Conservation (phyloP, 1,284 basidiomycete genomes). For the Melampsora abietis-canadensis region DNA sequence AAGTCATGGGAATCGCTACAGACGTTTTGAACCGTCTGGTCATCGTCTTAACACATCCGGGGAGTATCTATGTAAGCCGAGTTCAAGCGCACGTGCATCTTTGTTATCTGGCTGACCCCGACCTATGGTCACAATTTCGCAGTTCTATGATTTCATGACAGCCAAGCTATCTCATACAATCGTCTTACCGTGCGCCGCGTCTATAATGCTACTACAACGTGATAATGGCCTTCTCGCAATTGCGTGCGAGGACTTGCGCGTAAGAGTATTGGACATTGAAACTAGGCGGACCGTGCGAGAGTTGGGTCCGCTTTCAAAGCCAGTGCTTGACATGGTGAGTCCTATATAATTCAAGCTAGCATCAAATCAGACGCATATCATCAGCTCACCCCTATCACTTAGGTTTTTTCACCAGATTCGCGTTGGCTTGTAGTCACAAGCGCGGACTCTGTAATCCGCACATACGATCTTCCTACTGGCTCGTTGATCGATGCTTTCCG, state of each 20-base stretch:
- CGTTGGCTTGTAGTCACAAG: slow-evolving; percentile 86
- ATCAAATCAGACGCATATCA: background rate
- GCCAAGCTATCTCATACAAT: slow-evolving; percentile 68
- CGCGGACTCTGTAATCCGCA: slow-evolving; percentile 85
- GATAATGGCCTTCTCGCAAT: slow-evolving; percentile 82
- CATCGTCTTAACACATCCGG: slow-evolving; percentile 80
- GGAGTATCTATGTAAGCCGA: slow-evolving; percentile 72
- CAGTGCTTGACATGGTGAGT: slow-evolving; percentile 76
- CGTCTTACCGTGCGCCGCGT: slow-evolving; percentile 66
- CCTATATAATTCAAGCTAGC: background rate
- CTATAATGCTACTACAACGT: slow-evolving; percentile 72
- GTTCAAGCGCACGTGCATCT: background rate
- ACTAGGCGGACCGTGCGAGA: slow-evolving; percentile 82
- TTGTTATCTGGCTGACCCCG: background rate
- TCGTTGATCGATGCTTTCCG: slow-evolving; percentile 87
- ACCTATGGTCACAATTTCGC: slow-evolving; percentile 19
- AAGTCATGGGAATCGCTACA: slow-evolving; percentile 74
- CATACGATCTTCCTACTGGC: slow-evolving; percentile 92
- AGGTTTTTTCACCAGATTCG: slow-evolving; percentile 90
- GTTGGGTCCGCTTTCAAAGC: slow-evolving; percentile 71
- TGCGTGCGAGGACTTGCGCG: slow-evolving; percentile 76
- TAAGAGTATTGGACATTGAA: slow-evolving; percentile 87
- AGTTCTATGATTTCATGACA: slow-evolving; percentile 96
- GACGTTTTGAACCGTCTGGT: slow-evolving; percentile 80
- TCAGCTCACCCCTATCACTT: slow-evolving; percentile 1